Evolutionary conservation across 2,329 filamentous ascomycete genomes (phyloP).

Genomic region (Xylaria sp.): DNA sequence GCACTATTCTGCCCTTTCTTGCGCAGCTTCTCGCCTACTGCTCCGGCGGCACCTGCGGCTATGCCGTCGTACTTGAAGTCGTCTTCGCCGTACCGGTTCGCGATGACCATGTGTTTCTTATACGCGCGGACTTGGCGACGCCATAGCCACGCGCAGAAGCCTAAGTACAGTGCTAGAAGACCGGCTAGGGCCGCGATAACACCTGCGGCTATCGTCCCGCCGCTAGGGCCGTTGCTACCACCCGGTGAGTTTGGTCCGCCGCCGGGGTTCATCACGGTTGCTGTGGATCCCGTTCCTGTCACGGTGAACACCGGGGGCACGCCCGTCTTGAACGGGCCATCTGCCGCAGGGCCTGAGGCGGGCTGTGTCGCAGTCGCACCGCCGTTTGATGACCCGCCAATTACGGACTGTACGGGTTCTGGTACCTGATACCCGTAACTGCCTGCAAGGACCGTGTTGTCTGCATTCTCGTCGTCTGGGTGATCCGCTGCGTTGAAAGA

Average conservation of each 20-base stretch:
- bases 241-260: conserved; percentile 47
- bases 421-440: conserved; percentile 72
- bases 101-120: conserved; percentile 70
- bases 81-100: conserved; percentile 57
- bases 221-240: neutral
- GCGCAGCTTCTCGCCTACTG: conserved; percentile 37
- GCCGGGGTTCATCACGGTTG: conserved; percentile 51
- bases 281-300: conserved; percentile 61
- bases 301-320: conserved; percentile 72
- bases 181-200: conserved; percentile 70
- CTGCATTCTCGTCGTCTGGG: conserved; percentile 52
- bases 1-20: conserved; percentile 22
- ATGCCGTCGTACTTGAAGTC: conserved; percentile 8
- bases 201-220: conserved; percentile 53
- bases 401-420: conserved; percentile 62
- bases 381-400: conserved; percentile 65
- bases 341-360: conserved; percentile 64
- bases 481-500: conserved; percentile 64
- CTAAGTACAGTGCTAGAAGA: conserved; percentile 66
- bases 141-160: conserved; percentile 76
- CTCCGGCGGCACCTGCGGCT: neutral
- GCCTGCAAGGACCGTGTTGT: conserved; percentile 59
- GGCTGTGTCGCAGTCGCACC: conserved; percentile 72
- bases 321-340: conserved; percentile 74
- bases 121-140: conserved; percentile 72